Conservation (phyloP, 768 basidiomycete genomes). For the Phylloporus scabripes region DNA sequence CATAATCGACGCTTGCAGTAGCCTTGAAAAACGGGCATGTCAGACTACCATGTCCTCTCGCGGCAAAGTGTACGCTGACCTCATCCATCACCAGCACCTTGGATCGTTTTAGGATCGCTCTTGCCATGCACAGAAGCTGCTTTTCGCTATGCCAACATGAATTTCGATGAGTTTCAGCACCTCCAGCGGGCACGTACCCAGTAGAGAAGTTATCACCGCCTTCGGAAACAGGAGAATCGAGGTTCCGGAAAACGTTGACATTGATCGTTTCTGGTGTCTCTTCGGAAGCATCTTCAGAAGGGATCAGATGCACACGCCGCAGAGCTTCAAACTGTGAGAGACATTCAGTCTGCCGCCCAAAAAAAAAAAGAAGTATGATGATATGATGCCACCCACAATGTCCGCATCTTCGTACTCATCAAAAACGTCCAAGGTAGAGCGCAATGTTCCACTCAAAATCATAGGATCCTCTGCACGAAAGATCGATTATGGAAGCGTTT, state of each 20-base stretch:
- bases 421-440: constrained; percentile 81
- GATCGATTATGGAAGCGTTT: neutral
- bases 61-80: constrained; percentile 32
- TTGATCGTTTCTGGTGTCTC: constrained; percentile 45
- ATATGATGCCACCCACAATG: constrained; percentile 46
- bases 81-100: constrained; percentile 84
- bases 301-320: constrained; percentile 78
- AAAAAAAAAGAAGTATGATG: neutral
- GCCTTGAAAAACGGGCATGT: constrained; percentile 37
- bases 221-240: constrained; percentile 72
- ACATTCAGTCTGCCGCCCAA: neutral
- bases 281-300: constrained; percentile 44
- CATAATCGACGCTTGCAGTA: constrained; percentile 76
- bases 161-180: neutral
- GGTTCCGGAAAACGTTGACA: constrained; percentile 67
- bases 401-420: constrained; percentile 80
- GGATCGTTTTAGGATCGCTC: constrained; percentile 75
- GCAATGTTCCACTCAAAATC: constrained; percentile 76
- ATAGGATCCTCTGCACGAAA: constrained; percentile 71
- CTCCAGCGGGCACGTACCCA: constrained; percentile 41
- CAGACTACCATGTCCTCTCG: constrained; percentile 2
- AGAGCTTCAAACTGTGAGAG: constrained; percentile 65
- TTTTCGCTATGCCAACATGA: constrained; percentile 49
- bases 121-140: constrained; percentile 84
- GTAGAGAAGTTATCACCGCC: constrained; percentile 89